Base-by-base conservation (phyloP, 208 protist genomes). In the Spongospora subterranea region DNA sequence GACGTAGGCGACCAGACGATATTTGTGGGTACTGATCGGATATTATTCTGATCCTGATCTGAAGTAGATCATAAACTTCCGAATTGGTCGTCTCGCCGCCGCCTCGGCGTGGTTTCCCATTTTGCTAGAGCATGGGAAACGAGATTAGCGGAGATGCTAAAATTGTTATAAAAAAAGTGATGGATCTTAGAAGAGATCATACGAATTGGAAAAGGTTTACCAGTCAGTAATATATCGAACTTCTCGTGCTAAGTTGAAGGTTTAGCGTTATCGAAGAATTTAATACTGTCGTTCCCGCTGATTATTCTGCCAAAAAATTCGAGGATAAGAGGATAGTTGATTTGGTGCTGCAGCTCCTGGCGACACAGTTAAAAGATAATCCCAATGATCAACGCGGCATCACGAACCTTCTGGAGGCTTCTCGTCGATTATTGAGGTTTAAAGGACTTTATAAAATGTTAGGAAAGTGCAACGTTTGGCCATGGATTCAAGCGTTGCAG, bases 291-390 rank as follows among this genome's bases (percentile, higher is more conserved):
- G 71, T 82, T 13, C 71, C 71, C 6, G 17, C 71, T 39, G 71
- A 82, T n/a, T 82, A 45, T 43, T 82, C 71, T 13, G 40, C n/a
- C 13, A 82, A 82, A n/a, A 82, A 82, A n/a, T 82, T 82, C 71
- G 71, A 82, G 13, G 71, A 82, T 82, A 82, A 43, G 71, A 6
- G 71, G 17, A 82, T 82, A 20, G 71, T 82, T n/a, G 71, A 82
- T 43, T n/a, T 82, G 6, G 71, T 82, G 6, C 71, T 82, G 71
- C n/a, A 20, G 71, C 71, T 82, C 17, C n/a, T 82, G n/a, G 35
- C n/a, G n/a, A 82, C 71, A 43, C 71, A 82, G 71, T n/a, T 82
- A n/a, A 82, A 82, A n/a, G 71, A 82, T 6, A 43, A 35, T 35
- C 71, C n/a, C 35, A 43, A 43, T n/a, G 71, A 82, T n/a, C 35